Percentiles rank a stretch among this genome's conserved stretches.
phyloP scores from a whole-genome alignment of 805 yeast species.

The Clavispora fructus region DNA sequence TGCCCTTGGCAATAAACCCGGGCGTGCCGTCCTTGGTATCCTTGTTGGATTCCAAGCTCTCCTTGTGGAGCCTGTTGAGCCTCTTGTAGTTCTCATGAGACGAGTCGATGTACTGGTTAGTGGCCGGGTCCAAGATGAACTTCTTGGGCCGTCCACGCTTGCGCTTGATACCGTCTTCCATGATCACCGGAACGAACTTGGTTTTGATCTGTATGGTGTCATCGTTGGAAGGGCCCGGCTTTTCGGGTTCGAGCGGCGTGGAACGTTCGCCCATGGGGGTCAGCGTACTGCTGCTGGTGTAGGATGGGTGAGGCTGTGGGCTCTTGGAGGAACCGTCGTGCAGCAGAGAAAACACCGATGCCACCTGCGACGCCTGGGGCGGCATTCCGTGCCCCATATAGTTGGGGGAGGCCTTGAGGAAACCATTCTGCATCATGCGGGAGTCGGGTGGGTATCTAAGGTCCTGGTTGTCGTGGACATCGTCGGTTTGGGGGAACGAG shows the following conservation, averaged over 20 bases:
- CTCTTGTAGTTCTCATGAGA: constrained; percentile 37
- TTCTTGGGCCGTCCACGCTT: constrained; percentile 40
- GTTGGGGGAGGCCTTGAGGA: constrained; percentile 1
- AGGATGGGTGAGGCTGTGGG: not conserved
- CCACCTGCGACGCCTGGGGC: not conserved
- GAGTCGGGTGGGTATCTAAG: not conserved
- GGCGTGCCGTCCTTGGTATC: not conserved
- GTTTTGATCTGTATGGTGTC: not conserved
- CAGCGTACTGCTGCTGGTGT: not conserved
- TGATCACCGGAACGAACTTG: constrained; percentile 6
- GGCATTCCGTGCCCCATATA: not conserved
- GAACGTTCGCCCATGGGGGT: not conserved
- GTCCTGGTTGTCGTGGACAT: not conserved
- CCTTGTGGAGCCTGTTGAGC: constrained; percentile 27
- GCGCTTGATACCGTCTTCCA: constrained; percentile 20
- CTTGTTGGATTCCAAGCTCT: constrained; percentile 5
- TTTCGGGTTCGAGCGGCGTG: not conserved
- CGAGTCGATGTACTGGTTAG: constrained; percentile 36
- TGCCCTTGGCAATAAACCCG: constrained; percentile 5
- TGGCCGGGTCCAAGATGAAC: constrained; percentile 36
- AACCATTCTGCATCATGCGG: not conserved
- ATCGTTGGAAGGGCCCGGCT: not conserved
- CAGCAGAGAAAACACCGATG: not conserved
- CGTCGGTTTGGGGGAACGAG: not conserved
- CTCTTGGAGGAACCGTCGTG: not conserved